Evolutionary conservation across 2,329 filamentous ascomycete species (phyloP), one percentile per base, ranked within the genome.

Genomic region (Phoma sp.): DNA sequence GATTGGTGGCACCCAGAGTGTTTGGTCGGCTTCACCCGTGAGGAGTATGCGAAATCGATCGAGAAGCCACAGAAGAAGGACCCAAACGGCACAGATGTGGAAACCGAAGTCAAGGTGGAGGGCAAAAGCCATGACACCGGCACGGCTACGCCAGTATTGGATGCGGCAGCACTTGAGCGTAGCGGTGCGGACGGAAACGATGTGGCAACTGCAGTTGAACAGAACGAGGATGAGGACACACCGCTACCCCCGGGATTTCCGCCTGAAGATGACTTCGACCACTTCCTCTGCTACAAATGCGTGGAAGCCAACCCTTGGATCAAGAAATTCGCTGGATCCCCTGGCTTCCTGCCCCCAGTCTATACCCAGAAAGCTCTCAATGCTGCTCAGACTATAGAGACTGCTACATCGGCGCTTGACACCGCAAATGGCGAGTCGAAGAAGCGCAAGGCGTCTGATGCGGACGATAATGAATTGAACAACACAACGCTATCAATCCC

Each of bases 1-100:
- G 94, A 98, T 71, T 98, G 94, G 94, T 98, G 92, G 83, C 94
- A 98, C 77, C 92, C 94, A 0, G 92, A 95, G 59, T 98, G 94
- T 71, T 79, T 98, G 7, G 86, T 96, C 43, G 93, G 93, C 6
- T 78, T 96, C 64, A 87, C 88, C 0, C 85, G 91, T 10, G 84
- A 86, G 55, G 93, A 90, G 86, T 86, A 82, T 61, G 86, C 88
- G 69, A 82, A 74, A 40, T 66, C 60, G 55, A 52, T 67, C 21
- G 62, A 76, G 49, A 71, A 70, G 39, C 56, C 56, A 4, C 62
- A 64, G 24, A 32, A 10, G n/a, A 58, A 60, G 35, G 60, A 51
- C 38, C 55, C 52, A 25, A 46, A 60, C 2, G 48, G 39, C 9
- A 31, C 35, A 13, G 8, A 19, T 36, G 63, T 62, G 29, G 56